Evolutionary conservation across 23 red algal genomes (phyloP).

Genomic region (Gracilaria gracilis): DNA sequence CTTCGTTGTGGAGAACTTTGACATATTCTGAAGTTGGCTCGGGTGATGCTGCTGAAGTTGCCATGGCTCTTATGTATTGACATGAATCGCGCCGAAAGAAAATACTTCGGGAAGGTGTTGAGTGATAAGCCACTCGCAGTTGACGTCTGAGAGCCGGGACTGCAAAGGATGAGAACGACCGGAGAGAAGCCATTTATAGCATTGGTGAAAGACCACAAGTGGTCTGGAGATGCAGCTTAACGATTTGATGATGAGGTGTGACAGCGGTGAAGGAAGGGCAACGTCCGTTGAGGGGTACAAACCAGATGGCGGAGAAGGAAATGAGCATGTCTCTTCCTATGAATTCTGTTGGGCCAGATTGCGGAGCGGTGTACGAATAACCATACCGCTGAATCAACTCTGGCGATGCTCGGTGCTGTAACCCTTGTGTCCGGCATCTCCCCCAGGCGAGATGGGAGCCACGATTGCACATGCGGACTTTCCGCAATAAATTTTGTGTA

Average conservation of each 20-base stretch:
- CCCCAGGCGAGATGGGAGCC: background rate
- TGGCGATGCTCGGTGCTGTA: background rate
- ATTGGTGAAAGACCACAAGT: background rate
- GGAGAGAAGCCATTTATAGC: conserved; percentile 9
- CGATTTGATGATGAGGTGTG: background rate
- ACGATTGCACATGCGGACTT: background rate
- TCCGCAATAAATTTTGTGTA: conserved; percentile 40
- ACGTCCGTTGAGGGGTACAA: background rate
- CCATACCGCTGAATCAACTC: background rate
- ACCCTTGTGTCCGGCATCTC: background rate
- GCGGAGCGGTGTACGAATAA: background rate
- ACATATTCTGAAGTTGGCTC: background rate
- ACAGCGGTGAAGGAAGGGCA: conserved; percentile 6
- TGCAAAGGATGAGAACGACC: background rate
- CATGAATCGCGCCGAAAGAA: background rate
- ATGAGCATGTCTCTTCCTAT: background rate
- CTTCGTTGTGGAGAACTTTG: conserved; percentile 51
- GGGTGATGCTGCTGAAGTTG: background rate
- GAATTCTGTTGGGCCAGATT: conserved; percentile 22
- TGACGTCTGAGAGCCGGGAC: background rate
- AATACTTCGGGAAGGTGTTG: background rate
- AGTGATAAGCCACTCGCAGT: background rate
- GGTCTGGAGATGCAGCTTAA: background rate
- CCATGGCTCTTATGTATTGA: background rate
- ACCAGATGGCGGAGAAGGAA: background rate